Conservation (phyloP, 179 eudicot genomes). For the Beta lomatogona region DNA sequence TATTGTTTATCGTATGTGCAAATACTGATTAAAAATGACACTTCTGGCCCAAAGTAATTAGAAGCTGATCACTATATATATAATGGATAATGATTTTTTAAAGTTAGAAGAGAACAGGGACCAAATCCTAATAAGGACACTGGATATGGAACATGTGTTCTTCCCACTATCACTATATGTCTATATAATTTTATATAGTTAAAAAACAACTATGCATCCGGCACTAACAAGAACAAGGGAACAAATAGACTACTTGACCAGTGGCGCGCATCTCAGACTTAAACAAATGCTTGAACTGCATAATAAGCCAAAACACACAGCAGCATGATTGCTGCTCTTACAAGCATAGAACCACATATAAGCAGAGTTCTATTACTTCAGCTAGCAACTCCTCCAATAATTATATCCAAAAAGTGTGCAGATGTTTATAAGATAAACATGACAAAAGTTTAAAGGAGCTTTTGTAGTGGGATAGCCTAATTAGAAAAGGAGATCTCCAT, state of each 20-base stretch:
- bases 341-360: constrained; percentile 2
- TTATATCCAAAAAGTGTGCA: constrained; percentile 10
- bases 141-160: constrained; percentile 9
- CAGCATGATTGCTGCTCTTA: constrained; percentile 17
- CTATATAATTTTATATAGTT: background rate
- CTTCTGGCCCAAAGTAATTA: too few species aligned
- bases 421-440: constrained; percentile 18
- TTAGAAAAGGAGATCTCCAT: constrained; percentile 30
- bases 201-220: background rate
- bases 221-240: constrained; percentile 25
- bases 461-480: constrained; percentile 36
- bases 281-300: constrained; percentile 7
- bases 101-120: too few species aligned
- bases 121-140: constrained; percentile 6
- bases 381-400: background rate
- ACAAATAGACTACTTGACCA: constrained; percentile 11
- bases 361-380: constrained; percentile 14
- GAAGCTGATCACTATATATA: too few species aligned
- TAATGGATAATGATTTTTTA: too few species aligned
- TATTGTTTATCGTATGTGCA: too few species aligned
- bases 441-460: constrained; percentile 25
- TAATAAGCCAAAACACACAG: background rate
- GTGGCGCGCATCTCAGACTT: constrained; percentile 21
- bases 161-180: constrained; percentile 10
- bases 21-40: too few species aligned